Evolutionary conservation across 2,329 filamentous ascomycete species (phyloP), one percentile per base, ranked within the genome.

Genomic region (Diaporthe velutina): DNA sequence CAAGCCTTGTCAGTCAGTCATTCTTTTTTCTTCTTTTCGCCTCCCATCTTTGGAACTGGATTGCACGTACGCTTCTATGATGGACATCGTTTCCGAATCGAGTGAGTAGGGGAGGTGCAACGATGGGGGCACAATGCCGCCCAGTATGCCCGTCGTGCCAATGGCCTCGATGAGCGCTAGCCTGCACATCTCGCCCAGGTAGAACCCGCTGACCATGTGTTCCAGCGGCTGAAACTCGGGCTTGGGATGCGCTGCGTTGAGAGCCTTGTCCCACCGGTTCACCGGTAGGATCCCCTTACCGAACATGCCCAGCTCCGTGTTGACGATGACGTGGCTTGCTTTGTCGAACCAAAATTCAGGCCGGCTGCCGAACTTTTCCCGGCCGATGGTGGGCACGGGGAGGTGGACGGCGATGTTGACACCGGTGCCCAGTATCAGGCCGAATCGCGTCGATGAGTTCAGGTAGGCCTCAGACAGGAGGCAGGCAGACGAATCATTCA

Each of bases 281-380:
- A 89, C 78, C 9, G 91, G 90, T 35, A 93, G 82, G 66, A 92
- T 86, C 73, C 84, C 88, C 68, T 86, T 83, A 19, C 91, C 91
- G 79, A 92, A 93, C 91, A 93, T 93, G 78, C 91, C 89, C 45
- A 93, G 82, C 81, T 93, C 91, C 0, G 91, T 93, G 80, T 93
- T 93, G 78, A 93, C 88, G 75, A 93, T 89, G 73, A 93, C 90
- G 77, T 93, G 89, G 73, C 86, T 89, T 6, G 90, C 91, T 28
- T 85, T 84, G 30, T 88, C 85, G 78, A 90, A 90, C 91, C 91
- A 93, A 42, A 82, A 82, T 8, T 83, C 80, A 0, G 90, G 89
- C 12, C 90, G 87, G 35, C 82, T 79, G 55, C 90, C 90, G 75
- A 91, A 92, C 80, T 93, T 93, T 61, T 83, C 74, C 57, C 83